A percentile compares a stretch with the other conserved stretches of the same genome.
Conservation (phyloP, 2,329 filamentous ascomycete species). For the Sporothrix sp. region DNA sequence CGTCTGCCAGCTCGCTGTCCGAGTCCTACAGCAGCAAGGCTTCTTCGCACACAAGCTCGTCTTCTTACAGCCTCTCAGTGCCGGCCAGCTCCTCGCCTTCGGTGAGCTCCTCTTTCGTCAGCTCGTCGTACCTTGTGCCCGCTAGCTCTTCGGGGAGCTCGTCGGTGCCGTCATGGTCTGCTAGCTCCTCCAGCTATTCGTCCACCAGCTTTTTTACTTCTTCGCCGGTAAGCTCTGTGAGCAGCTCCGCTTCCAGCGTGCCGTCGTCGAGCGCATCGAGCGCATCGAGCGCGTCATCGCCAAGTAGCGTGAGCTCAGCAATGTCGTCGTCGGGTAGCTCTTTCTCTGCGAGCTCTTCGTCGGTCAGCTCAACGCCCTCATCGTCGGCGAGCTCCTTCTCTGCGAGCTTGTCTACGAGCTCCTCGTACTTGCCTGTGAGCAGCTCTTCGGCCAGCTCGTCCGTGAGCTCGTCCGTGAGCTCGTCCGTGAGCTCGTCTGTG, state of each 20-base stretch:
- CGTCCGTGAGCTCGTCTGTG: neutral
- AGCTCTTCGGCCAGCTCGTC: neutral
- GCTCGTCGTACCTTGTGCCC: neutral
- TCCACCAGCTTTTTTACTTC: neutral
- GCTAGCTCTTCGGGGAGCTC: neutral
- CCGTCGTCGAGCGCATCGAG: too few relatives aligned
- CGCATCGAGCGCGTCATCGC: too few relatives aligned
- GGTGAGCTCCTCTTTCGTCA: neutral
- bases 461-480: neutral
- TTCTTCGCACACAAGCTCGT: neutral
- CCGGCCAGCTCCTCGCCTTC: neutral
- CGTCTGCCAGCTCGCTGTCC: neutral
- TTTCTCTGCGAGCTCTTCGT: neutral
- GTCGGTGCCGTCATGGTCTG: neutral
- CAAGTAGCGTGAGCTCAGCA: too few relatives aligned
- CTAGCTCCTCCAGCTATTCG: neutral
- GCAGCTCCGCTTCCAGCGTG: neutral
- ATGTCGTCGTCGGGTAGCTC: neutral
- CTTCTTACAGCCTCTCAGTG: neutral
- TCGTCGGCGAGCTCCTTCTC: neutral
- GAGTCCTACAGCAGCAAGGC: neutral
- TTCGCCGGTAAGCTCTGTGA: neutral
- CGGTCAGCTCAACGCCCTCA: neutral
- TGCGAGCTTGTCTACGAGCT: neutral
- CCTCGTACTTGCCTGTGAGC: too few relatives aligned